Percentiles rank a stretch among this genome's conserved stretches.
phyloP scores from a whole-genome alignment of 2,329 filamentous ascomycete genomes.

The Dactylellina drechsleri region DNA sequence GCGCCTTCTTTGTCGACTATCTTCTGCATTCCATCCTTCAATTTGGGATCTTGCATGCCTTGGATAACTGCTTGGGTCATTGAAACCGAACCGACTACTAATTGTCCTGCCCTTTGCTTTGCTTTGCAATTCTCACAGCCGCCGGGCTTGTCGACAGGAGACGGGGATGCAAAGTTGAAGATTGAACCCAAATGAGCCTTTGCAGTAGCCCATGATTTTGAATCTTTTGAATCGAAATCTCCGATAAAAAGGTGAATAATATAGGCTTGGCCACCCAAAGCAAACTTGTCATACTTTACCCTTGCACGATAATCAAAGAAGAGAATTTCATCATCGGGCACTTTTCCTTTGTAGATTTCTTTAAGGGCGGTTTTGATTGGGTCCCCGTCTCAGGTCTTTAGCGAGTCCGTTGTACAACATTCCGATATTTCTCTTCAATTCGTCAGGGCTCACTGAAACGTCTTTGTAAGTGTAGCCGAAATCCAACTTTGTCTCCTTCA shows the following conservation, averaged over 20 bases:
- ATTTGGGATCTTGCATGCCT: neutral
- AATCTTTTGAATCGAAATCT: neutral
- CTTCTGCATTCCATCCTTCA: neutral
- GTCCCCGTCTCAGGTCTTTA: neutral
- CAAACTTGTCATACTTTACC: neutral
- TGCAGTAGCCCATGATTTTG: neutral
- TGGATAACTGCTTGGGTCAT: slow-evolving; percentile 13
- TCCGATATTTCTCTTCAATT: neutral
- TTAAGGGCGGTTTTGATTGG: neutral
- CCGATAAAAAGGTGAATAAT: slow-evolving; percentile 16
- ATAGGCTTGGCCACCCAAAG: neutral
- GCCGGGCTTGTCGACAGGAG: neutral
- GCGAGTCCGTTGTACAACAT: slow-evolving; percentile 4
- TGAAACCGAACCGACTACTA: neutral
- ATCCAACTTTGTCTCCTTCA: neutral
- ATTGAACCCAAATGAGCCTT: neutral
- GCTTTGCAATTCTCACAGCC: neutral
- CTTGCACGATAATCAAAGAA: neutral
- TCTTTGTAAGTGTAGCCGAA: slow-evolving; percentile 19
- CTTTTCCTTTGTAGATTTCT: neutral
- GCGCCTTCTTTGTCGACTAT: neutral
- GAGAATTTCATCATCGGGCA: neutral
- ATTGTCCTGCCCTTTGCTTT: neutral
- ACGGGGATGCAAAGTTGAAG: neutral
- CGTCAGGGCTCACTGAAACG: neutral